These are phyloP conservation scores for Flaveria brownii DNA, from an alignment of 129 eudicot species.

Conservation along the genomic window DNA sequence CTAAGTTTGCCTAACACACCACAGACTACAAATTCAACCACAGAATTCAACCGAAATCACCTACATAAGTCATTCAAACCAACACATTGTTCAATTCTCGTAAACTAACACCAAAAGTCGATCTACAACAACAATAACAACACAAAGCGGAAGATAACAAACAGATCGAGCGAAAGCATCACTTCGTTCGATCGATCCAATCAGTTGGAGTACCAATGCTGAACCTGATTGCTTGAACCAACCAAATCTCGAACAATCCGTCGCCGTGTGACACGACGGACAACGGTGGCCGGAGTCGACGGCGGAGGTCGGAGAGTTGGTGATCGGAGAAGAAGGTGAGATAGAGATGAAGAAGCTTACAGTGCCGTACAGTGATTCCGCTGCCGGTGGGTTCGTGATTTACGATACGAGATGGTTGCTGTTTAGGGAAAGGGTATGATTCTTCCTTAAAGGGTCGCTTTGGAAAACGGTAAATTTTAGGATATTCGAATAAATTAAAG, in stretches of 20 bases:
- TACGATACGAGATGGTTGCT: background rate
- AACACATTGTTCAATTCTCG: background rate
- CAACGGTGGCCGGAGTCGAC: background rate
- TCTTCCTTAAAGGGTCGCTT: background rate
- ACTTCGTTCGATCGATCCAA: background rate
- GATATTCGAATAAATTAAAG: no score
- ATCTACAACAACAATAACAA: background rate
- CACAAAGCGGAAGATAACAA: background rate
- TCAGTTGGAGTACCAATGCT: slow-evolving; percentile 14
- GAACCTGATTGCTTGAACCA: slow-evolving; percentile 11
- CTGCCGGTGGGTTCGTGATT: slow-evolving; percentile 10
- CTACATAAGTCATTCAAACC: no score
- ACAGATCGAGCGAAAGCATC: slow-evolving; percentile 4
- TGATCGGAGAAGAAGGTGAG: background rate
- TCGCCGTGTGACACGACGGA: background rate
- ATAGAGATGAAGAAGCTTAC: slow-evolving; percentile 23
- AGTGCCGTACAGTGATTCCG: background rate
- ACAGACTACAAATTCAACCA: no score
- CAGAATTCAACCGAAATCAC: no score
- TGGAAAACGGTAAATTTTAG: no score
- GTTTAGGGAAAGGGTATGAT: background rate
- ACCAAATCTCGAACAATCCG: slow-evolving; percentile 14
- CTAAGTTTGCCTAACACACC: background rate
- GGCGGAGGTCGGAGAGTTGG: background rate
- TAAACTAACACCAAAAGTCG: slow-evolving; percentile 5